Base-by-base conservation (phyloP, 805 yeast genomes). In the Jamesozyma lodderae region DNA sequence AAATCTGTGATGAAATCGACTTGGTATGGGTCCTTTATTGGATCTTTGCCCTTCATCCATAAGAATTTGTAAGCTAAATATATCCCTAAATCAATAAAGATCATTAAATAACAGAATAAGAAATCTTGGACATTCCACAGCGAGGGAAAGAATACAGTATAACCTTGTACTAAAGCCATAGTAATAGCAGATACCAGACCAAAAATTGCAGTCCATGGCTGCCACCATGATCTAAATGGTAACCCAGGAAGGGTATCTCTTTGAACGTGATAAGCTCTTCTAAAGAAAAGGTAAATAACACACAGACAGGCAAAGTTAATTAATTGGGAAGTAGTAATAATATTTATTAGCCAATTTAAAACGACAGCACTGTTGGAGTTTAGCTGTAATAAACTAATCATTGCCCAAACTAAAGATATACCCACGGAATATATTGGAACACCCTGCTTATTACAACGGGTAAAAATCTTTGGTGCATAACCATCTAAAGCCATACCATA, bases 401-500 rank as follows among this genome's bases (percentile, higher is more conserved):
- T 60, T 0, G 84, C 77, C 72, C 85, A 80, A n/a, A 63, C 49
- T 27, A 72, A 54, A 7, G 78, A 66, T 8, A 69, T 64, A 6
- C 58, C 40, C 15, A 79, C 77, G 4, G 83, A 68, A 42, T 67
- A 65, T 23, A 80, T 67, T 7, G 94, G 94, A 10, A 80, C 81
- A 41, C 94, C 95, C 31, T 70, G 67, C 33, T 66, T 69, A 45
- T 76, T 71, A 51, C 90, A 80, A 43, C 62, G 65, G 10, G 73
- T 62, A 47, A 85, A 81, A 31, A 81, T 47, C 27, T 63, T 63
- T 9, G 95, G 95, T 1, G 92, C 90, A 43, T 74, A 72, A 0
- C 90, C 87, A 49, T 73, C 75, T 22, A 73, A 59, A 0, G 92
- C 81, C 58, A 83, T 64, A 2, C 85, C 85, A 55, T 77, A 78